Evolutionary conservation across 768 basidiomycete species (phyloP).

Genomic region (Trametes sanguinea): DNA sequence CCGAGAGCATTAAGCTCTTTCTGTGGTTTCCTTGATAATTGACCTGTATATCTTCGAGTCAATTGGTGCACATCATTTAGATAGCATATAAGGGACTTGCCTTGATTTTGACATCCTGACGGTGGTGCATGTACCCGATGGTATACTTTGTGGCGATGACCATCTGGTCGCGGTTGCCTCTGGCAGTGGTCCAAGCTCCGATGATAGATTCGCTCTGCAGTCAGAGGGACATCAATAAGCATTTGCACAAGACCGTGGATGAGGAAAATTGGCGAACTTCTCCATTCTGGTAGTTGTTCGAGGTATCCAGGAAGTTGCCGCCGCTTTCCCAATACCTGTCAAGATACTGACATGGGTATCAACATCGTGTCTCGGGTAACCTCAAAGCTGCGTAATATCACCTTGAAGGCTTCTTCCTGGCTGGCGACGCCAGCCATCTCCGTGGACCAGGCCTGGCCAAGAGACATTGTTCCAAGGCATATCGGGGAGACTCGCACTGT

Average conservation of each 20-base stretch:
- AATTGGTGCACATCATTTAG: no score
- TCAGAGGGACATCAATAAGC: conserved; percentile 18
- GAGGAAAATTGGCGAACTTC: neutral
- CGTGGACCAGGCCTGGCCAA: conserved; percentile 1
- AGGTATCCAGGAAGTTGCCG: conserved; percentile 51
- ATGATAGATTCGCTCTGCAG: conserved; percentile 34
- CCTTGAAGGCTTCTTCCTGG: conserved; percentile 6
- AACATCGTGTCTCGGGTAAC: no score
- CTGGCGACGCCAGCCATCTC: neutral
- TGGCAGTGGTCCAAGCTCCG: conserved; percentile 43
- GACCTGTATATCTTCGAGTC: conserved; percentile 5
- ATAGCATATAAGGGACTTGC: neutral
- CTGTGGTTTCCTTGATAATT: conserved; percentile 16
- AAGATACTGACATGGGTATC: conserved; percentile 34
- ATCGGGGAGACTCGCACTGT: conserved; percentile 11
- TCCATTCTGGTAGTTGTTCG: conserved; percentile 33
- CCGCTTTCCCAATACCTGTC: conserved; percentile 46
- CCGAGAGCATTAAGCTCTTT: conserved; percentile 14
- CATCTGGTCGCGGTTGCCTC: conserved; percentile 40
- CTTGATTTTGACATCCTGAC: conserved; percentile 1
- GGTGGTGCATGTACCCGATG: neutral
- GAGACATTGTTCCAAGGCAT: conserved; percentile 7
- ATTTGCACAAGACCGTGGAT: conserved; percentile 22
- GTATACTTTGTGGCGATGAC: conserved; percentile 35
- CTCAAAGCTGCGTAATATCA: neutral